Conservation (phyloP, 495 filamentous ascomycete species). For the Aspergillus incahuasiensis region DNA sequence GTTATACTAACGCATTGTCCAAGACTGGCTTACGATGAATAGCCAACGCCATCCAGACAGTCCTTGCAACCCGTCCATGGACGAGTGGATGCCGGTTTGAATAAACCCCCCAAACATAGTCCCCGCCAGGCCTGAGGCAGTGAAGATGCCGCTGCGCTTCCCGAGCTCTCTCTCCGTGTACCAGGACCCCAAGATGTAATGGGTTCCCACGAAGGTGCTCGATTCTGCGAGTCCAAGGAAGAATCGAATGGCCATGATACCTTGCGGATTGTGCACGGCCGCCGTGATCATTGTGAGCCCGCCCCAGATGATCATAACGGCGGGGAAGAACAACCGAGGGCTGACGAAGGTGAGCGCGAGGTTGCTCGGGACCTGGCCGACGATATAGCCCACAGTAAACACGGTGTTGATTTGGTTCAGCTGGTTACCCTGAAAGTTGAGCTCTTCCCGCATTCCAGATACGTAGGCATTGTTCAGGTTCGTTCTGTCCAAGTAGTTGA, state of each 20-base stretch:
- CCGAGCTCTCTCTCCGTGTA: conserved; percentile 61
- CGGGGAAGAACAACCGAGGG: conserved; percentile 57
- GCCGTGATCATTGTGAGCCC: conserved; percentile 57
- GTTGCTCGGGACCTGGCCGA: conserved; percentile 59
- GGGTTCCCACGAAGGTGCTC: conserved; percentile 57
- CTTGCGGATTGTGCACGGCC: conserved; percentile 39
- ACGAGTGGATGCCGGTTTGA: conserved; percentile 54
- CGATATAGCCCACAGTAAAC: conserved; percentile 42
- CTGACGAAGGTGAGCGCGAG: conserved; percentile 54
- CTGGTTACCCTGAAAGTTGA: conserved; percentile 53
- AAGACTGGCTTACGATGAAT: conserved; percentile 51
- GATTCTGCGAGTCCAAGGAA: conserved; percentile 61
- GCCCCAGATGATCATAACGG: conserved; percentile 59
- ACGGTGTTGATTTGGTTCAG: conserved; percentile 55
- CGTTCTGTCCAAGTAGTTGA: conserved; percentile 50
- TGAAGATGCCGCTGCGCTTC: conserved; percentile 51
- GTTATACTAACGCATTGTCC: no score
- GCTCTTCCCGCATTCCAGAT: conserved; percentile 61
- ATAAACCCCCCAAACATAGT: conserved; percentile 51
- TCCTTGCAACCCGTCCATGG: conserved; percentile 46
- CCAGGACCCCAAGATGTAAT: conserved; percentile 64
- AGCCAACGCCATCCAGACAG: conserved; percentile 63
- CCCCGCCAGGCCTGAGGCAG: conserved; percentile 31
- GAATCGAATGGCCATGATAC: conserved; percentile 66
- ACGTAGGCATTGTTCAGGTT: conserved; percentile 63